Conservation (phyloP, 164 flowering plant genomes). For the Umbilicus rupestris region DNA sequence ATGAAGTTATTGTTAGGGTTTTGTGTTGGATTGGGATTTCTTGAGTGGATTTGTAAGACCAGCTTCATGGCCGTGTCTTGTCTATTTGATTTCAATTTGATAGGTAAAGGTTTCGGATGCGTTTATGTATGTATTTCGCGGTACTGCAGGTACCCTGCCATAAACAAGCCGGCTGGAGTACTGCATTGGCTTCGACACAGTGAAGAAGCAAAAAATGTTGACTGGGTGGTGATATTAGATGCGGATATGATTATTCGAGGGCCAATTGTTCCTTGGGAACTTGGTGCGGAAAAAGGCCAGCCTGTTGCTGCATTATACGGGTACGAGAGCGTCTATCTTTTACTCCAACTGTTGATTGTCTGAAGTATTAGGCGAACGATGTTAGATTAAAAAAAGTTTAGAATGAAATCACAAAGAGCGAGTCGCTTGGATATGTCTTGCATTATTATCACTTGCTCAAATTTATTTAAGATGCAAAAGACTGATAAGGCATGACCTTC, state of each 20-base stretch:
- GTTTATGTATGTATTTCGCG: neutral
- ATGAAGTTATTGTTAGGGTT: neutral
- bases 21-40: neutral
- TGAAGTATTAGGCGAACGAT: neutral
- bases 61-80: too few species aligned
- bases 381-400: neutral
- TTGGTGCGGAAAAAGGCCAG: slow-evolving; percentile 87
- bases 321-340: slow-evolving; percentile 20
- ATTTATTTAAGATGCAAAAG: neutral
- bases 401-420: neutral
- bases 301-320: slow-evolving; percentile 92
- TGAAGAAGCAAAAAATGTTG: slow-evolving; percentile 83
- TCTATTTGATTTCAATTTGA: neutral
- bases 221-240: slow-evolving; percentile 96
- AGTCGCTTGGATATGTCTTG: neutral
- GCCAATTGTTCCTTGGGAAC: slow-evolving; percentile 91
- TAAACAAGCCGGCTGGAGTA: slow-evolving; percentile 92
- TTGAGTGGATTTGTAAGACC: neutral
- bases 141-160: slow-evolving; percentile 84
- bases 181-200: slow-evolving; percentile 93
- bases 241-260: slow-evolving; percentile 94
- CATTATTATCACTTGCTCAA: neutral
- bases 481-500: neutral
- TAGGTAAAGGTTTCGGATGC: neutral
- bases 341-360: neutral